Percentiles rank a stretch among this genome's conserved stretches.
These are phyloP conservation scores for Wallacemonas sp. DNA, from an alignment of 208 protist genomes.

Conservation along the genomic window DNA sequence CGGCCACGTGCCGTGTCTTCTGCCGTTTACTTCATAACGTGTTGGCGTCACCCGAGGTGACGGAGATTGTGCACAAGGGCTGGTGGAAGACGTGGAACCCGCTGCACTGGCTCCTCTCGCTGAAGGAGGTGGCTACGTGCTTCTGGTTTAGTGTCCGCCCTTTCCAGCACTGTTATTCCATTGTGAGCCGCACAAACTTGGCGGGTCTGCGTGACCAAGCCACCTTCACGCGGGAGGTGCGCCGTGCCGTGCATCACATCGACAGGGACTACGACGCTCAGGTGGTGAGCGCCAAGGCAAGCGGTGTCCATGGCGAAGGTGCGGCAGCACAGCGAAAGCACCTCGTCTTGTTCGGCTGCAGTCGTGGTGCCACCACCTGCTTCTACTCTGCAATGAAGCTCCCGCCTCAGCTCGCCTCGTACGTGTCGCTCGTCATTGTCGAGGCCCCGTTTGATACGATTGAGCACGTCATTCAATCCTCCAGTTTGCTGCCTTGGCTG, in stretches of 20 bases:
- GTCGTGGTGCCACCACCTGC: conserved; percentile 76
- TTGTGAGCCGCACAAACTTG: conserved; percentile 57
- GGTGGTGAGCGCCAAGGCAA: background rate
- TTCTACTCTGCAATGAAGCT: conserved; percentile 86
- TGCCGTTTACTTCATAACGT: conserved; percentile 79
- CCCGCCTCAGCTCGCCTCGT: conserved; percentile 39
- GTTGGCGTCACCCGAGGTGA: conserved; percentile 73
- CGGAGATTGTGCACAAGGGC: conserved; percentile 60
- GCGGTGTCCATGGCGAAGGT: too few relatives aligned
- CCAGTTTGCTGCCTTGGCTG: conserved; percentile 57
- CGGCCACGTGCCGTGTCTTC: conserved; percentile 52
- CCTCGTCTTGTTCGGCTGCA: conserved; percentile 85
- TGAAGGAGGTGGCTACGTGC: conserved; percentile 54
- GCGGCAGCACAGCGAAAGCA: conserved; percentile 26
- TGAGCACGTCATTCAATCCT: conserved; percentile 67
- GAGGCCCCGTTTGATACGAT: conserved; percentile 87
- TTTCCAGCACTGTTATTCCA: conserved; percentile 56
- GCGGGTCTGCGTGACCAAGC: conserved; percentile 68
- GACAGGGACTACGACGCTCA: conserved; percentile 1
- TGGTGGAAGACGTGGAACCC: conserved; percentile 59
- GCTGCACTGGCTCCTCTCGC: conserved; percentile 53
- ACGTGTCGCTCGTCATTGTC: conserved; percentile 83
- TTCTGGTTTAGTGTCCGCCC: conserved; percentile 54
- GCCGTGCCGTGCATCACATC: conserved; percentile 54
- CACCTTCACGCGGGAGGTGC: conserved; percentile 67